Percentiles rank a stretch among this genome's conserved stretches.
Conservation (phyloP, 2,329 filamentous ascomycete genomes). For the Aureobasidium sp. region DNA sequence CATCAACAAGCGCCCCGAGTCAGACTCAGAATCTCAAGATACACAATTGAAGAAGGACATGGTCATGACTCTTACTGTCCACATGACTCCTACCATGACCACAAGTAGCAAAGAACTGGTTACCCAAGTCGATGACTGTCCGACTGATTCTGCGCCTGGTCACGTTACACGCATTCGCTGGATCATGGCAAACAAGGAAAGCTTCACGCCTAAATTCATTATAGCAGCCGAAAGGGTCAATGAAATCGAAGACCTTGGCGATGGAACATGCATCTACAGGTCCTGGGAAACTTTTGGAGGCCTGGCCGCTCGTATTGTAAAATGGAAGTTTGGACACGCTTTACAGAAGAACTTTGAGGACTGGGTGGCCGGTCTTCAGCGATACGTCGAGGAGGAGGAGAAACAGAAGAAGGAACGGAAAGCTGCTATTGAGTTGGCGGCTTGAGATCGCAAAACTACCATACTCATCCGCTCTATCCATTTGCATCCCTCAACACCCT, state of each 20-base stretch:
- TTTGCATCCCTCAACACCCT: neutral
- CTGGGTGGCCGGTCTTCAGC: conserved; percentile 34
- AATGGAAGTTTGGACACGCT: conserved; percentile 33
- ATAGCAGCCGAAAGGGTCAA: conserved; percentile 39
- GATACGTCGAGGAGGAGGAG: conserved; percentile 29
- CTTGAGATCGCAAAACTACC: neutral
- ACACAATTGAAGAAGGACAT: conserved; percentile 30
- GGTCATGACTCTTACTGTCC: conserved; percentile 35
- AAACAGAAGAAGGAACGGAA: neutral
- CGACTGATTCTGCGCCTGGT: conserved; percentile 3
- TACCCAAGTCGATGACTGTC: conserved; percentile 25
- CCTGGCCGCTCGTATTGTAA: conserved; percentile 31
- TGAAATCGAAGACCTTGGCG: conserved; percentile 34
- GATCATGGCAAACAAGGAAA: conserved; percentile 23
- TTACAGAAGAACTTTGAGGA: conserved; percentile 31
- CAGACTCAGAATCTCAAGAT: neutral
- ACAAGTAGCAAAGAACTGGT: conserved; percentile 26
- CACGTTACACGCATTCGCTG: conserved; percentile 25
- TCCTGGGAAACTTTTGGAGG: conserved; percentile 41
- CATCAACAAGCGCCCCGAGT: conserved; percentile 34
- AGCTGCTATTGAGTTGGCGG: conserved; percentile 2
- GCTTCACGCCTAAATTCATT: conserved; percentile 24
- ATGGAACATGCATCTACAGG: conserved; percentile 26
- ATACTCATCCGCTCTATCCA: too few species aligned
- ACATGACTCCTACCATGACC: conserved; percentile 28